These are phyloP conservation scores for Cutaneotrichosporon mucoides DNA, from an alignment of 1,284 basidiomycete species.

Conservation along the genomic window DNA sequence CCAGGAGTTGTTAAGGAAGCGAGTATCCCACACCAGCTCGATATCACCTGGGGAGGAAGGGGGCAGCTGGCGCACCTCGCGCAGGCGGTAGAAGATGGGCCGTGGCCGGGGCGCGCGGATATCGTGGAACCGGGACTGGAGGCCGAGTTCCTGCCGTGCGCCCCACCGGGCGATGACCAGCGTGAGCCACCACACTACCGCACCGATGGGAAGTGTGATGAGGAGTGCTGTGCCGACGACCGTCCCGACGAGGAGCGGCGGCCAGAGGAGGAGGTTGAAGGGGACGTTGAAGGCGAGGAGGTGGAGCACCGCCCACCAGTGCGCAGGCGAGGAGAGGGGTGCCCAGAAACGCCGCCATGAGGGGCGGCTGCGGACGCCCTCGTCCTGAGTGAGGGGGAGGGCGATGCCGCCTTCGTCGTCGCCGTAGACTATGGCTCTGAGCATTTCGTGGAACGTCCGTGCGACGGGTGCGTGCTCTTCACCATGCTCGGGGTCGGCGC, in stretches of 20 bases:
- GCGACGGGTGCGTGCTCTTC: too few relatives aligned
- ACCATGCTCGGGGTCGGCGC: too few relatives aligned
- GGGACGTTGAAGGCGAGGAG: constrained; percentile 44
- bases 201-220: constrained; percentile 47
- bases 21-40: constrained; percentile 37
- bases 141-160: constrained; percentile 37
- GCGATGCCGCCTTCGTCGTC: constrained; percentile 1
- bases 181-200: constrained; percentile 46
- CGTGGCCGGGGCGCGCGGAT: background rate
- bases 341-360: constrained; percentile 31
- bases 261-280: constrained; percentile 47
- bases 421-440: background rate
- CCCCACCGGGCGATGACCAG: constrained; percentile 44
- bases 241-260: constrained; percentile 42
- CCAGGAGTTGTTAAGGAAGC: constrained; percentile 44
- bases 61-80: background rate
- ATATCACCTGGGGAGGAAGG: background rate
- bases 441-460: too few relatives aligned
- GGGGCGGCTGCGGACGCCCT: background rate
- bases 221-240: constrained; percentile 46
- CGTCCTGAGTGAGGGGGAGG: constrained; percentile 6
- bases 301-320: constrained; percentile 42
- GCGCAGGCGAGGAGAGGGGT: constrained; percentile 27
- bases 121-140: constrained; percentile 5
- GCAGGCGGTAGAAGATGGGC: constrained; percentile 37